Evolutionary conservation across 148 eudicot genomes (phyloP), one percentile per base, ranked within the genome.

Genomic region (Silene uniflora): DNA sequence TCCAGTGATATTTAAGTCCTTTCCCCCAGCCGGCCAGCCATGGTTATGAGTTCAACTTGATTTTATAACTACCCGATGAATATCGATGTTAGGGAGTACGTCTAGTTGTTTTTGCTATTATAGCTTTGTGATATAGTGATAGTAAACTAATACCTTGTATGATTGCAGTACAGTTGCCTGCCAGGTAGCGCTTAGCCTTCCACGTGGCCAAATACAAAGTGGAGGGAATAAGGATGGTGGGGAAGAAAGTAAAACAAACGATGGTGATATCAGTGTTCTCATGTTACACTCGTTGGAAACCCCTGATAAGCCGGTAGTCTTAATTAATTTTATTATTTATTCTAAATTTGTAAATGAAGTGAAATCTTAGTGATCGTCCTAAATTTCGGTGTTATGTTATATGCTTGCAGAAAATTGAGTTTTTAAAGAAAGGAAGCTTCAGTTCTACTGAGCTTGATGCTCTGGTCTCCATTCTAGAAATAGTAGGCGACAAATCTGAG

Each of bases 221-320:
- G 81, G 46, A 79, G 80, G 71, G 58, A 69, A 74, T 80, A 82
- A 73, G 18, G 83, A 62, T 63, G 75, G 56, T 44, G 59, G 35
- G 1, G 84, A 79, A 27, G 90, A 81, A 70, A 62, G 78, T 22
- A 65, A 74, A 54, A 21, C 83, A 55, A 69, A 84, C 27, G 85
- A 88, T 54, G 89, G 82, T 61, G 98, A 95, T 76, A 84, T 95
- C n/a, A 85, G 88, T 82, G 87, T 95, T 87, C 88, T 89, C 66
- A 81, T 95, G 82, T 95, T 90, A 67, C 94, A 92, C 47, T 89
- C 99, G 7, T 87, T 92, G 87, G 90, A 90, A 78, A 90, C 88
- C 82, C 72, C 91, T 75, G 92, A 92, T 76, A 88, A 76, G 85
- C 88, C 98, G 77, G 99, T 95, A 84, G 73, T 77, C 73, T 24